A percentile compares a stretch with the other conserved stretches of the same genome.
phyloP scores from a whole-genome alignment of 2,329 filamentous ascomycete genomes.

The Fusarium sp. region DNA sequence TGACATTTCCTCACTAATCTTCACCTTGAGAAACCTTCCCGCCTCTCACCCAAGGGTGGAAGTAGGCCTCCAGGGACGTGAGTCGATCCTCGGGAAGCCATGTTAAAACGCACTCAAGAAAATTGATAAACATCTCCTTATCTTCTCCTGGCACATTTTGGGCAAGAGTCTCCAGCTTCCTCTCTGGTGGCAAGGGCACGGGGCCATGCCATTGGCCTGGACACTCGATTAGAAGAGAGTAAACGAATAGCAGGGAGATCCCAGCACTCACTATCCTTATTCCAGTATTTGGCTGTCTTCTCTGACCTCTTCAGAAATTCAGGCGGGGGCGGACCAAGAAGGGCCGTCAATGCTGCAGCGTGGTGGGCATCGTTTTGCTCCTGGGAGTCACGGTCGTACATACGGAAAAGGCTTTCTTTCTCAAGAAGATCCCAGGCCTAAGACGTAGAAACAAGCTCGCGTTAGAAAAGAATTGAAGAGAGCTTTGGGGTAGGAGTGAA shows the following conservation, averaged over 20 bases:
- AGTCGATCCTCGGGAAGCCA: not conserved
- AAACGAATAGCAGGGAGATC: not conserved
- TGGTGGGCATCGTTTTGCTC: not conserved
- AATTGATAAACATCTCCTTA: not conserved
- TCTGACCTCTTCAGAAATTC: not conserved
- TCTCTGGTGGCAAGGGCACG: not conserved
- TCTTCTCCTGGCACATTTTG: not conserved
- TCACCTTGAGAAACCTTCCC: not conserved
- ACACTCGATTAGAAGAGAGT: not conserved
- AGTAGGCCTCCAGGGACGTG: not conserved
- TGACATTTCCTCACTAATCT: not conserved
- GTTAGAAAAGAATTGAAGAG: not conserved
- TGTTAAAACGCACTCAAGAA: not conserved
- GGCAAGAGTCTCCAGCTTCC: not conserved
- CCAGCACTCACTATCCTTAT: not conserved
- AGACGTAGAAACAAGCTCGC: too few relatives aligned
- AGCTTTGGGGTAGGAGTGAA: not conserved
- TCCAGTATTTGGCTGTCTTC: not conserved
- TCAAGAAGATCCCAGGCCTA: not conserved
- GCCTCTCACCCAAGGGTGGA: not conserved
- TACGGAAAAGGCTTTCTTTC: not conserved
- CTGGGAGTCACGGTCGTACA: not conserved
- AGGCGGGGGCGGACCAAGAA: not conserved
- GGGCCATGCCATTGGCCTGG: not conserved
- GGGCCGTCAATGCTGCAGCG: not conserved